Evolutionary conservation across 1,284 basidiomycete genomes (phyloP), one percentile per base, ranked within the genome.

Genomic region (Leccinum pallidistipes): DNA sequence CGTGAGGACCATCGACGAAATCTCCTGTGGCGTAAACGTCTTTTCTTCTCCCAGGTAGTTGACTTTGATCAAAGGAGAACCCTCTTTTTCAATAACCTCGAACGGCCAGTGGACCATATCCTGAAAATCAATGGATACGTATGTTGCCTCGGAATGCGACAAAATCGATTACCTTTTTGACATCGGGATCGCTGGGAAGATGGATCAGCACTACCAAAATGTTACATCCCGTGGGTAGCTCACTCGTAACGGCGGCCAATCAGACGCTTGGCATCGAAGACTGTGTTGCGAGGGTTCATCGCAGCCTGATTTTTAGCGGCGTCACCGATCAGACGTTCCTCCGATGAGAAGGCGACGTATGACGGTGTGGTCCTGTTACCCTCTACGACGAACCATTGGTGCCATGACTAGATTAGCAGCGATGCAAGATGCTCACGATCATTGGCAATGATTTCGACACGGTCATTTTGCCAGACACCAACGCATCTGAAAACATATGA

Each of bases 281-380:
- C 93, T 69, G 95, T 97, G 86, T 97, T 96, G 74, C 84, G 84
- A 66, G 94, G 94, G 85, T 95, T 96, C 94, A 95, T 95, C 75
- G 95, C 94, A 70, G 91, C 88, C 83, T 95, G 90, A 81, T 98
- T 98, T 85, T 98, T 98, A 69, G 96, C 97, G 71, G 95, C 95
- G 87, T 98, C 97, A 79, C 96, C 97, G 75, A 98, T 98, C 78
- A 99, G 83, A 84, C 97, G 95, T 86, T 99, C 97, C 78, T 92
- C 92, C 66, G 94, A 82, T 69, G 95, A 96, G 86, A 99, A 98
- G 71, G 97, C 95, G 79, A 98, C 97, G 81, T 98, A 98, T 70
- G 97, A 99, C 62, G 97, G 97, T 62, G 97, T 98, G 72, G 97
- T 98, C 71, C 97, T 89, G 89, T 98, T 98, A 76, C 96, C 97